Base-by-base conservation (phyloP, 2,329 filamentous ascomycete genomes). In the Xylariaceae sp. region DNA sequence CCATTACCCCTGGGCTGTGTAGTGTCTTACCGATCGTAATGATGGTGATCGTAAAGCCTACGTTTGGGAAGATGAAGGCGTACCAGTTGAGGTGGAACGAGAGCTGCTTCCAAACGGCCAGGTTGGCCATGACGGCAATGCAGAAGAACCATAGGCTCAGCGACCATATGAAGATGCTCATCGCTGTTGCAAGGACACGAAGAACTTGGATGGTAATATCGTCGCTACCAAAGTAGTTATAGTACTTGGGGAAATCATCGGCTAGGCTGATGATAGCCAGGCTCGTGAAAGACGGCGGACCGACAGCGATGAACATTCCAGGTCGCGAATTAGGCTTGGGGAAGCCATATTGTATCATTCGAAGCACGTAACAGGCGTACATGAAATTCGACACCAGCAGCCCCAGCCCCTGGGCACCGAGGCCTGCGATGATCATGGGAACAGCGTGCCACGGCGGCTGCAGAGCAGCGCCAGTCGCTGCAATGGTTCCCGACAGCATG, bases 51-150 rank as follows among this genome's bases (percentile, higher is more conserved):
- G 81, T 83, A 45, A 87, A 80, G 0, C 84, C 85, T 1, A 81
- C 82, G 53, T 87, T 87, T 5, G 85, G 84, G 63, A 87, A 88
- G 27, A 88, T 79, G 67, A 86, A 85, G 5, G 82, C 82, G 77
- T 81, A 86, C 84, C 83, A 88, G 47, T 72, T 76, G 26, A 77
- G 66, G 53, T 72, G 74, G 52, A 77, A 77, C 2, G 61, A 52
- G 3, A 69, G 42, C 42, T 69, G 59, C 35, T 59, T 58, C 43
- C 67, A 57, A 5, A 68, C 60, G 20, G 63, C 60, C 27, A 68
- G 56, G 26, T 66, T 66, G 21, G 65, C 66, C 9, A 68, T 53
- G 8, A 59, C 62, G 5, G 67, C 62, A 26, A 69, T 72, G 60
- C 72, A 73, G 64, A 79, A 79, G 65, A 80, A 80, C 75, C 78